Percentiles rank a stretch among this genome's conserved stretches.
Evolutionary conservation across 345 rosid genomes (phyloP).

Genomic region (Leavenworthia alabamica): DNA sequence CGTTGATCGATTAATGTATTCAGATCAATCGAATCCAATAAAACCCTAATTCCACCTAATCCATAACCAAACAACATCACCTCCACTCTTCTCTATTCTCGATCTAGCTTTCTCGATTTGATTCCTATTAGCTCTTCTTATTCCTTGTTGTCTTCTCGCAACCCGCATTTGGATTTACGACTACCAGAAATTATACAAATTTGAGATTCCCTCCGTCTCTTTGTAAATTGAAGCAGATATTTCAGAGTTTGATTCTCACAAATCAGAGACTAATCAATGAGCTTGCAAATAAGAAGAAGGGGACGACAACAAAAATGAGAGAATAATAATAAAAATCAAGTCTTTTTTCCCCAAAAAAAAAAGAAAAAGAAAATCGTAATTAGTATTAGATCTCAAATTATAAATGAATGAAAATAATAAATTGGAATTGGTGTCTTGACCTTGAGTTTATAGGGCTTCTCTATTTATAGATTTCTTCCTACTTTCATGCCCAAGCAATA

Average conservation of each 20-base stretch:
- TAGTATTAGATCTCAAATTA: conserved; percentile 10
- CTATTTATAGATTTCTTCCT: conserved; percentile 24
- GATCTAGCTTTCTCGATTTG: conserved; percentile 18
- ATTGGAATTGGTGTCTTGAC: conserved; percentile 18
- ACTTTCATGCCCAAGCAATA: conserved; percentile 20
- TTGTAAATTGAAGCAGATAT: background rate
- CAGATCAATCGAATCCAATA: conserved; percentile 4
- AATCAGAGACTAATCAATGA: conserved; percentile 25
- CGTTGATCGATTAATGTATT: conserved; percentile 40
- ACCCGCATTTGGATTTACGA: conserved; percentile 49
- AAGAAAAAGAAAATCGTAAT: background rate
- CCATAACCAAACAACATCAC: conserved; percentile 62
- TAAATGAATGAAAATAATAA: background rate
- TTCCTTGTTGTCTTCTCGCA: conserved; percentile 37
- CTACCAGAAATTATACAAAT: conserved; percentile 8
- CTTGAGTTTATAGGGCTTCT: conserved; percentile 28
- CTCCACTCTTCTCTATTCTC: conserved; percentile 35
- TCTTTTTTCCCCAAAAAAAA: no score
- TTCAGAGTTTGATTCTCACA: conserved; percentile 10
- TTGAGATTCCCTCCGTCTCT: conserved; percentile 10
- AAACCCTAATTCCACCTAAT: conserved; percentile 38
- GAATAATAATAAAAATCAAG: no score
- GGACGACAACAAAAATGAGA: conserved; percentile 17
- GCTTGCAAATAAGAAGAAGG: conserved; percentile 19
- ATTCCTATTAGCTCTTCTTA: conserved; percentile 5